Conservation (phyloP, 495 filamentous ascomycete species). For the Chlorociboria aeruginascens region DNA sequence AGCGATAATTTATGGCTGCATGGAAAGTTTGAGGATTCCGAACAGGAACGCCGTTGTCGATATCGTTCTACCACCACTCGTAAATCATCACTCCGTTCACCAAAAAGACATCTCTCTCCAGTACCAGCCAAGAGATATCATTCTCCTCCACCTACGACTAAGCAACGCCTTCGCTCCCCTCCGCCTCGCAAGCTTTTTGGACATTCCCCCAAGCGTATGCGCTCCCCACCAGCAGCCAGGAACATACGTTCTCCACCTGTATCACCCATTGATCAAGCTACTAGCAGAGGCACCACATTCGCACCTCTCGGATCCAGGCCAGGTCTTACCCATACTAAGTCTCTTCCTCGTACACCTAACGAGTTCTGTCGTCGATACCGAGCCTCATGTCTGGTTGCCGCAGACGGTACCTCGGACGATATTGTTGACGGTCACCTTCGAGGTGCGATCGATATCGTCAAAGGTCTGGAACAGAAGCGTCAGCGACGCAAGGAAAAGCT, state of each 20-base stretch:
- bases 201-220: constrained; percentile 10
- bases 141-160: constrained; percentile 40
- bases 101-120: constrained; percentile 31
- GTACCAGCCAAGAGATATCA: constrained; percentile 32
- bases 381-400: constrained; percentile 12
- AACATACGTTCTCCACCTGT: constrained; percentile 6
- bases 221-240: constrained; percentile 27
- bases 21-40: constrained; percentile 44
- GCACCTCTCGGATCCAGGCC: constrained; percentile 52
- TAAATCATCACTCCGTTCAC: constrained; percentile 26
- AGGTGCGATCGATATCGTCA: constrained; percentile 92
- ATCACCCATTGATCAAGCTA: constrained; percentile 26
- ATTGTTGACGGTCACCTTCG: constrained; percentile 44
- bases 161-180: constrained; percentile 54
- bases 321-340: constrained; percentile 60
- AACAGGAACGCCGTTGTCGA: constrained; percentile 22
- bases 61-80: constrained; percentile 28
- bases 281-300: constrained; percentile 26
- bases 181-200: constrained; percentile 26
- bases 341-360: constrained; percentile 60
- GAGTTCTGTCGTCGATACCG: constrained; percentile 48
- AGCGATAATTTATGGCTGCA: constrained; percentile 47
- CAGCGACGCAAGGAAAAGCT: constrained; percentile 85
- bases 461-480: constrained; percentile 87
- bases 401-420: constrained; percentile 9